phyloP scores from a whole-genome alignment of 805 yeast genomes.

The Scheffersomyces ergatensis region DNA sequence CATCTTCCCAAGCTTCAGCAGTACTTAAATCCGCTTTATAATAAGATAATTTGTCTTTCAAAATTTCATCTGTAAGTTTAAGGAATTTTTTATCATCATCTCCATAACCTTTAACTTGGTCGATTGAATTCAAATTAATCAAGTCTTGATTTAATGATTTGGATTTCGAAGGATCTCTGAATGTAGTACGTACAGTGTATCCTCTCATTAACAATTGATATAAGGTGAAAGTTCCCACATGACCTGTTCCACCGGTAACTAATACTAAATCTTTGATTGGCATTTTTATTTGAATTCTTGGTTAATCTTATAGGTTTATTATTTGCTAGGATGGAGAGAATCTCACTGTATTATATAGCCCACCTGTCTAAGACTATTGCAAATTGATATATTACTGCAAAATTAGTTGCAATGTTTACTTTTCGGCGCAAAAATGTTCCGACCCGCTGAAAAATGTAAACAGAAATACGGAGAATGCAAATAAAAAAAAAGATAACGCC shows the following conservation, averaged over 20 bases:
- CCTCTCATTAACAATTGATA: slow-evolving; percentile 7
- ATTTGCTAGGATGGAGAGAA: no score
- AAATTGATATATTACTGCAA: no score
- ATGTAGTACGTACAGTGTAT: slow-evolving; percentile 9
- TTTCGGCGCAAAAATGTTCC: no score
- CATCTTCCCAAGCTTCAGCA: slow-evolving; percentile 12
- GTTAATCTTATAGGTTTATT: no score
- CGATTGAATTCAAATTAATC: not conserved
- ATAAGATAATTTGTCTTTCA: not conserved
- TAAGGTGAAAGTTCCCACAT: slow-evolving; percentile 7
- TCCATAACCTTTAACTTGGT: not conserved
- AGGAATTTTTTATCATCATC: not conserved
- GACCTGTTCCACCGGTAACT: slow-evolving; percentile 12
- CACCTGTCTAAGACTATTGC: no score
- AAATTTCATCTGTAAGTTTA: not conserved
- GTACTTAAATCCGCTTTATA: slow-evolving; percentile 7
- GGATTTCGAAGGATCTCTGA: slow-evolving; percentile 7
- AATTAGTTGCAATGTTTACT: no score
- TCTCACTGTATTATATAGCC: no score
- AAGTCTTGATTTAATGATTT: not conserved
- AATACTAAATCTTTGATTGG: slow-evolving; percentile 3
- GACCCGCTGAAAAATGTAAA: no score
- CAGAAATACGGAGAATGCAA: no score
- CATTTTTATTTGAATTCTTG: not conserved
- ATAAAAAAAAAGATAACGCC: no score